A percentile compares a stretch with the other conserved stretches of the same genome.
Conservation (phyloP, 192 early-diverging fungal species). For the Thamnidium elegans region DNA sequence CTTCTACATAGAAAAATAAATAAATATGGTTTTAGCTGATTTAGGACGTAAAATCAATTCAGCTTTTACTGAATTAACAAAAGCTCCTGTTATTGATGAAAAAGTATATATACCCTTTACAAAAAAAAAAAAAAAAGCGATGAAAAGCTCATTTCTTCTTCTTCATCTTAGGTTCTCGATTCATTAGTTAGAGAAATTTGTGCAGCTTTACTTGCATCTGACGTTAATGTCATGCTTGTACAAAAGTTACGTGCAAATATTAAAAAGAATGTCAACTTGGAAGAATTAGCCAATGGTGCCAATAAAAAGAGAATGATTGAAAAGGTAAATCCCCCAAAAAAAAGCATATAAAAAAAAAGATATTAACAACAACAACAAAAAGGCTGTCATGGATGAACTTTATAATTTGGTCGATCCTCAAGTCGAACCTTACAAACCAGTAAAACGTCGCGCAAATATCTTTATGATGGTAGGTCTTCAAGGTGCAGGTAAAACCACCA, state of each 20-base stretch:
- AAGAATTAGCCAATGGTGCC: conserved; percentile 74
- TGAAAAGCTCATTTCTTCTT: background rate
- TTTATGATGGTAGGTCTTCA: conserved; percentile 99
- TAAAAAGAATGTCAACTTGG: conserved; percentile 74
- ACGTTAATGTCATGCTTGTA: conserved; percentile 90
- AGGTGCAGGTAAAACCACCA: conserved; percentile 94
- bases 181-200: conserved; percentile 83
- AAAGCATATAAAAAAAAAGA: background rate
- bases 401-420: conserved; percentile 83
- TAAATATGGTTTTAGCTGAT: conserved; percentile 84
- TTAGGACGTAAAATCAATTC: conserved; percentile 85
- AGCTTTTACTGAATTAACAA: conserved; percentile 76
- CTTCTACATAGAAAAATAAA: background rate
- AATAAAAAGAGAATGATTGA: conserved; percentile 89
- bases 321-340: conserved; percentile 42
- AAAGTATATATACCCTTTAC: conserved; percentile 48
- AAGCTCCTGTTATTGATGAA: conserved; percentile 86
- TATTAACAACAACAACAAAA: background rate
- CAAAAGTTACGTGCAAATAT: conserved; percentile 81
- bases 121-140: background rate
- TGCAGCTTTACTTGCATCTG: conserved; percentile 83
- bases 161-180: conserved; percentile 57
- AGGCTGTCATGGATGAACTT: conserved; percentile 89
- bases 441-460: conserved; percentile 79
- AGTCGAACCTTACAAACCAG: conserved; percentile 81